A percentile compares a stretch with the other conserved stretches of the same genome.
phyloP scores from a whole-genome alignment of 2,329 filamentous ascomycete genomes.

The Pseudogymnoascus sp. region DNA sequence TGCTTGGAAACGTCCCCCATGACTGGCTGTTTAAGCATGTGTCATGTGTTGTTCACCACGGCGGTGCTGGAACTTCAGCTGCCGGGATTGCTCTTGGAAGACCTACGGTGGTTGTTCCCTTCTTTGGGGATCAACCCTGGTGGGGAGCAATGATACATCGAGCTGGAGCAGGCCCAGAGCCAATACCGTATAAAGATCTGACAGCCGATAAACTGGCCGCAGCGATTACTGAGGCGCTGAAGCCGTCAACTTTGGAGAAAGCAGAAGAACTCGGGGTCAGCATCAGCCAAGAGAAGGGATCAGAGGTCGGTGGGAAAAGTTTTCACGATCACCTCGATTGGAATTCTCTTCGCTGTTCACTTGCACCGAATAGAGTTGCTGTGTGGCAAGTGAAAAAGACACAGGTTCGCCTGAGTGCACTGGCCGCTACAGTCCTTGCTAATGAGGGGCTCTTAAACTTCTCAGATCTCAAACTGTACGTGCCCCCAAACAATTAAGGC shows the following conservation, averaged over 20 bases:
- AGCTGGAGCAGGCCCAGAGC: conserved; percentile 63
- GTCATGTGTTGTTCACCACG: conserved; percentile 61
- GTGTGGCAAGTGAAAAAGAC: conserved; percentile 68
- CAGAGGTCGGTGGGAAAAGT: conserved; percentile 53
- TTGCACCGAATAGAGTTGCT: conserved; percentile 60
- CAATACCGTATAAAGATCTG: conserved; percentile 60
- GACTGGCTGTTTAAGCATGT: conserved; percentile 69
- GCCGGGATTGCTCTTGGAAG: conserved; percentile 63
- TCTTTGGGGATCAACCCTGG: conserved; percentile 75
- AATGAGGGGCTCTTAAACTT: conserved; percentile 57
- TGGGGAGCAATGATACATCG: conserved; percentile 70
- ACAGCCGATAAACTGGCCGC: conserved; percentile 57
- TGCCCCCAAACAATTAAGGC: conserved; percentile 3
- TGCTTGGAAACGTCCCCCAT: conserved; percentile 67
- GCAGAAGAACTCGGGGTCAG: conserved; percentile 44
- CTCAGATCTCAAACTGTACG: conserved; percentile 64
- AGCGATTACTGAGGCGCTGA: conserved; percentile 53
- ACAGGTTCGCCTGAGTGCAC: conserved; percentile 57
- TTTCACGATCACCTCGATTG: conserved; percentile 65
- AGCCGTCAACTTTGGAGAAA: conserved; percentile 49
- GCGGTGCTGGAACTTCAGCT: conserved; percentile 70
- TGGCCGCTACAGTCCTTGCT: conserved; percentile 64
- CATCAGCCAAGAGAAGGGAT: conserved; percentile 59
- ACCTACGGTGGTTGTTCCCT: conserved; percentile 69
- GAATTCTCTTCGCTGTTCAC: conserved; percentile 58